Evolutionary conservation across 2,329 filamentous ascomycete species (phyloP), one percentile per base, ranked within the genome.

Genomic region (Gremmenia infestans): DNA sequence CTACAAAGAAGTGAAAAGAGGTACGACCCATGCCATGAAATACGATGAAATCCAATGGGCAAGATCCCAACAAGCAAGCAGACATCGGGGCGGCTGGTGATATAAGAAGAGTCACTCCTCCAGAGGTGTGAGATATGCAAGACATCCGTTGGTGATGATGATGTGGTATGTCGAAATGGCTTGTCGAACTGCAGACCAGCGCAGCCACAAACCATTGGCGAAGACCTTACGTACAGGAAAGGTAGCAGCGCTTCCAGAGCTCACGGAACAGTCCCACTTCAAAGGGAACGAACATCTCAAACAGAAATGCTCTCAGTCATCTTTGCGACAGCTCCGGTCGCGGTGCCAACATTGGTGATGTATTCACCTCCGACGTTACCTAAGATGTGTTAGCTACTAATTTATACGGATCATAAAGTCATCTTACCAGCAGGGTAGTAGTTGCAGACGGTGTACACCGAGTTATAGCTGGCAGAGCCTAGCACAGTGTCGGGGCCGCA

Each of bases 401-500:
- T 55, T 54, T 14, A 47, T 48, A 25, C 22, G 37, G 15, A 12
- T 32, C 12, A 36, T 25, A 2, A 42, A 28, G n/a, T 48, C 28
- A 28, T 72, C 83, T 72, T 83, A 89, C 89, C 91, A 60, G 83
- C 75, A 59, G 84, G 80, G 63, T 75, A 76, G 77, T 96, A 96
- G 81, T 96, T 93, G 86, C 91, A 96, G 67, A 95, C 90, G 83
- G 84, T 74, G 39, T 78, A 78, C 76, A 83, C 72, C 71, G 67
- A 28, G 42, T 54, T 47, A 42, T 55, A 35, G 7, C n/a, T 17
- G 9, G 50, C 3, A 14, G 28, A 12, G 37, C 14, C 14, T 17
- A 40, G 37, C n/a, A 50, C 63, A 22, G 75, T 79, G 55, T 79
- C 79, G 37, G 73, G 67, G 12, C 71, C 65, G 73, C 86, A 88